A percentile compares a stretch with the other conserved stretches of the same genome.
Evolutionary conservation across 306 rosid species (phyloP).

Genomic region (Cucumis hystrix): DNA sequence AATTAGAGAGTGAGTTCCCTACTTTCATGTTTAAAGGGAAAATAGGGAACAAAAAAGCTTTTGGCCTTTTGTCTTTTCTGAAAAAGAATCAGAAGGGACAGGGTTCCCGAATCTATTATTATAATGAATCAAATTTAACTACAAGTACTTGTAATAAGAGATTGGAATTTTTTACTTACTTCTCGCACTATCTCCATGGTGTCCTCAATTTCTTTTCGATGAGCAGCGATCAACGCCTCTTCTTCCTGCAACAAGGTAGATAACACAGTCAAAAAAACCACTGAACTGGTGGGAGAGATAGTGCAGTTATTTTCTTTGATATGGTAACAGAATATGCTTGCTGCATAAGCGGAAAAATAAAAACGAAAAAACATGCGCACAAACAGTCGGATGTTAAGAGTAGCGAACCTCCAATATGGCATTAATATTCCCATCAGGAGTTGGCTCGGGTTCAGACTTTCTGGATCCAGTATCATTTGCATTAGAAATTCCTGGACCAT

Average conservation of each 20-base stretch:
- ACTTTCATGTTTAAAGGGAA: not conserved
- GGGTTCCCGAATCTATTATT: too few relatives aligned
- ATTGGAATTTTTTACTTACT: constrained; percentile 32
- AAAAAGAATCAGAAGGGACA: not conserved
- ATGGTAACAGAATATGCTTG: not conserved
- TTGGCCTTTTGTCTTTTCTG: not conserved
- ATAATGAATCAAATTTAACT: not conserved
- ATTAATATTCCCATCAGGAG: constrained; percentile 57
- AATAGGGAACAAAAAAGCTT: not conserved
- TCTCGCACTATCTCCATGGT: constrained; percentile 99
- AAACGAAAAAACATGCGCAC: not conserved
- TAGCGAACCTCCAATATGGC: constrained; percentile 81
- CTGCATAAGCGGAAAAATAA: not conserved
- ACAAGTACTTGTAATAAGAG: not conserved
- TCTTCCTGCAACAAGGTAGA: constrained; percentile 57
- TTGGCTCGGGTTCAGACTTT: constrained; percentile 43
- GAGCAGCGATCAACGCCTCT: constrained; percentile 88
- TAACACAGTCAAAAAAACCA: not conserved
- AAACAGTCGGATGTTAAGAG: not conserved
- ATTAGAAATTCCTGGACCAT: constrained; percentile 27
- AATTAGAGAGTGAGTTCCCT: not conserved
- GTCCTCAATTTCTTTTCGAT: constrained; percentile 93
- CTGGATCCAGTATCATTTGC: constrained; percentile 29
- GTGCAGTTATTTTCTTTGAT: not conserved
- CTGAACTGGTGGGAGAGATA: not conserved